Evolutionary conservation across 768 basidiomycete genomes (phyloP), one percentile per base, ranked within the genome.

Genomic region (Amanita jacksonii): DNA sequence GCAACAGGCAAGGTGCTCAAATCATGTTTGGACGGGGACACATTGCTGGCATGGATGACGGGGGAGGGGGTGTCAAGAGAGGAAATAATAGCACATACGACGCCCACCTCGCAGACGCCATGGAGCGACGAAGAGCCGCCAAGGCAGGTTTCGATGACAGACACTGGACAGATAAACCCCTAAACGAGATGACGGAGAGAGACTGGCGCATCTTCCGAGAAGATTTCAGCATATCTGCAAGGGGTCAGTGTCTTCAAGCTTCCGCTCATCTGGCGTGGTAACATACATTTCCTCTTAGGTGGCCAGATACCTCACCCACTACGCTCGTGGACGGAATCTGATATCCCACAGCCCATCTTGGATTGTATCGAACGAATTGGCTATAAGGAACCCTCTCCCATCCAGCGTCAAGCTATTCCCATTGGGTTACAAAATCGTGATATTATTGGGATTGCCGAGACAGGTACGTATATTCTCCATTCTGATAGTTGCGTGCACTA

Each of bases 151-250:
- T 87, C 43, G 94, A 97, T 59, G 96, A 97, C 60, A 73, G 93
- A 47, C 96, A 99, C 67, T 99, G 96, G 96, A 85, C 89, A 0
- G 93, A 98, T 12, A 99, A 99, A 62, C 76, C 82, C 1, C 67
- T 98, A 32, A 60, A 72, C 3, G 92, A 97, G 64, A 97, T 99
- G 83, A 90, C 85, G 58, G 96, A 98, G 56, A 73, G 96, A 38
- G 96, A 99, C 60, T 99, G 96, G 96, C 79, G 96, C 54, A 99
- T 99, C 59, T 98, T 99, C 69, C 70, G 93, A 49, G 96, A 98
- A 63, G 96, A 99, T 63, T 99, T 94, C 67, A 93, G 84, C 56
- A 99, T 99, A 47, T 80, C 89, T 46, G 84, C 93, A 1, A 66
- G 93, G 63, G 94, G 93, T 84, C 40, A 20, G 70, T 59, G 27